Evolutionary conservation across 2,329 filamentous ascomycete genomes (phyloP).

Genomic region (Sarocladium kiliense): DNA sequence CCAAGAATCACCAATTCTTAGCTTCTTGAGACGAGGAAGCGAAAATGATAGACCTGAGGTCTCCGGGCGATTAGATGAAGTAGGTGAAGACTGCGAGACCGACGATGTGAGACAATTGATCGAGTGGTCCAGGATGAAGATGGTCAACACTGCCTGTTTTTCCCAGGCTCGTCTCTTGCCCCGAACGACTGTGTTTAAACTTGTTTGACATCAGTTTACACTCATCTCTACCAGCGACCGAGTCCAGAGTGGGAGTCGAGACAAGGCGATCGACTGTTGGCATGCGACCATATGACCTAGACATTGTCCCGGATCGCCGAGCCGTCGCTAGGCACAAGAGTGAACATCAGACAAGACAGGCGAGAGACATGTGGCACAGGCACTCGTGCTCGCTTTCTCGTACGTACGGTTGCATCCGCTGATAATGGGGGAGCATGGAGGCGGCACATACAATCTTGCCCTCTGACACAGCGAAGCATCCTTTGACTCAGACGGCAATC

Average conservation of each 20-base stretch:
- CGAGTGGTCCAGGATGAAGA: not conserved
- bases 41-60: no score
- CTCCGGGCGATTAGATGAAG: no score
- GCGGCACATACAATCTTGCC: no score
- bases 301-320: slow-evolving; percentile 4
- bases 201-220: no score
- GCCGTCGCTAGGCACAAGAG: not conserved
- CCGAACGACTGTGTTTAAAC: not conserved
- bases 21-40: not conserved
- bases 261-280: not conserved
- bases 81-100: no score
- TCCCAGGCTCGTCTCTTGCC: not conserved
- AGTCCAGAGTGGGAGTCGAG: not conserved
- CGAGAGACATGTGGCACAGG: not conserved
- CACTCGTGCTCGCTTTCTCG: not conserved
- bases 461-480: no score
- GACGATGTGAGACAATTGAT: not conserved
- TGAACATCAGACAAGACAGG: not conserved
- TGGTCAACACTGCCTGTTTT: not conserved
- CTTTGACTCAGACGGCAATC: no score
- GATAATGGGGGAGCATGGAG: not conserved
- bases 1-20: not conserved
- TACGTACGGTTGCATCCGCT: not conserved
- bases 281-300: not conserved
- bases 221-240: not conserved